Conservation (phyloP, 345 rosid genomes). For the Pistacia vera region DNA sequence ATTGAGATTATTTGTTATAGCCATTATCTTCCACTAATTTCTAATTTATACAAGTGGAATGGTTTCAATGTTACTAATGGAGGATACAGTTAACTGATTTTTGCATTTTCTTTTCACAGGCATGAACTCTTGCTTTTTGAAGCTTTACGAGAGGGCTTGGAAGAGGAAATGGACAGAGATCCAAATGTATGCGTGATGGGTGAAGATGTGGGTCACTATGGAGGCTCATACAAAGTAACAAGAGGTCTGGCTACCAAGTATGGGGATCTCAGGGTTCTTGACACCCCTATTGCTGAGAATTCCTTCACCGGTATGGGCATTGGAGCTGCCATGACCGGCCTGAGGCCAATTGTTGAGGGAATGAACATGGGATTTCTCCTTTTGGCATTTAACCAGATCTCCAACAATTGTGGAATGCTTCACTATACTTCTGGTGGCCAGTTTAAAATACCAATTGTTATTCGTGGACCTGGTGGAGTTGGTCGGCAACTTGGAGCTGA, state of each 20-base stretch:
- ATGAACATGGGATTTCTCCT: conserved; percentile 99
- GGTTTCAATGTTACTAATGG: not conserved
- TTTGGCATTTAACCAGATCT: conserved; percentile 95
- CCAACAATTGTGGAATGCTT: conserved; percentile 98
- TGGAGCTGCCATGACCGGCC: conserved; percentile 94
- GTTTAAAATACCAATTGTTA: conserved; percentile 82
- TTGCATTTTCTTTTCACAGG: conserved; percentile 36
- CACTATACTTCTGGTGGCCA: conserved; percentile 99
- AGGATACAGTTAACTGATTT: conserved; percentile 3
- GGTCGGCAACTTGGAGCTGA: conserved; percentile 98
- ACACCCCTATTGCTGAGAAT: conserved; percentile 94
- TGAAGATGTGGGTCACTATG: conserved; percentile 97
- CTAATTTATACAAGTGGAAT: not conserved
- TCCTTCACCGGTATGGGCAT: conserved; percentile 97
- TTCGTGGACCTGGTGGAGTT: conserved; percentile 99
- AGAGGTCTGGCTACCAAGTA: conserved; percentile 70
- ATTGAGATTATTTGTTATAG: not conserved
- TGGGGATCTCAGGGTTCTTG: conserved; percentile 95
- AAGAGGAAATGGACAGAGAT: conserved; percentile 99
- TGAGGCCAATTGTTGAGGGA: conserved; percentile 88
- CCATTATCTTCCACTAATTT: not conserved
- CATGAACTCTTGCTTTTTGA: conserved; percentile 91
- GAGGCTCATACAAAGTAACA: conserved; percentile 96
- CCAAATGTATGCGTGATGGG: conserved; percentile 85
- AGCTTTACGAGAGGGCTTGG: conserved; percentile 89